phyloP scores from a whole-genome alignment of 129 eudicot genomes.

The Flaveria bidentis region DNA sequence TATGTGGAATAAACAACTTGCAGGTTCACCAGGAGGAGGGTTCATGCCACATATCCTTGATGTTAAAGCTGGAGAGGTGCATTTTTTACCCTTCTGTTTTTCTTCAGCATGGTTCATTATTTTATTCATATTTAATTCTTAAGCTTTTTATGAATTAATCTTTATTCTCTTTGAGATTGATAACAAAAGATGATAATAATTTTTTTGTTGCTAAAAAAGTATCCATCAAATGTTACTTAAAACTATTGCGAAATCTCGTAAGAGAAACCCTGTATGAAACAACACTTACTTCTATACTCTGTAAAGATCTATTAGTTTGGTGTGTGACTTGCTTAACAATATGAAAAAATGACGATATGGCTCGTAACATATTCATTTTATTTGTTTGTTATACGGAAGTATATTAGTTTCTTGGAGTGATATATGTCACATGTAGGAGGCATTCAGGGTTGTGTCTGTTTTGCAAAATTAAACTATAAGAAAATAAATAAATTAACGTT shows the following conservation, averaged over 20 bases:
- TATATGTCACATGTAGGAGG: constrained; percentile 3
- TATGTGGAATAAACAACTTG: constrained; percentile 20
- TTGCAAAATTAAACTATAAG: constrained; percentile 4
- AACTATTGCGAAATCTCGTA: neutral
- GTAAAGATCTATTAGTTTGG: neutral
- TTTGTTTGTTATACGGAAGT: neutral
- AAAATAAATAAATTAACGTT: neutral
- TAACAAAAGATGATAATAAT: neutral
- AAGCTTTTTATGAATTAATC: neutral
- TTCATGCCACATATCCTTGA: constrained; percentile 54
- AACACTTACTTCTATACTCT: neutral
- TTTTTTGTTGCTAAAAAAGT: neutral
- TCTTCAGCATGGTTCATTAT: constrained; percentile 14
- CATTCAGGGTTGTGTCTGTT: neutral
- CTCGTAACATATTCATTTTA: neutral
- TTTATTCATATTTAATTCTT: neutral
- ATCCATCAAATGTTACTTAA: neutral
- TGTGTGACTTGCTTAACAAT: neutral
- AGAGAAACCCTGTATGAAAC: neutral
- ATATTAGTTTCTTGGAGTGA: neutral
- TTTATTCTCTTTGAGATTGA: neutral
- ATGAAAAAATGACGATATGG: neutral
- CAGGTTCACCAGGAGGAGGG: constrained; percentile 59
- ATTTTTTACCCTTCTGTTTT: constrained; percentile 14
- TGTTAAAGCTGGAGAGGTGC: constrained; percentile 64